Base-by-base conservation (phyloP, 257 asterid genomes). In the Solanum pennellii region DNA sequence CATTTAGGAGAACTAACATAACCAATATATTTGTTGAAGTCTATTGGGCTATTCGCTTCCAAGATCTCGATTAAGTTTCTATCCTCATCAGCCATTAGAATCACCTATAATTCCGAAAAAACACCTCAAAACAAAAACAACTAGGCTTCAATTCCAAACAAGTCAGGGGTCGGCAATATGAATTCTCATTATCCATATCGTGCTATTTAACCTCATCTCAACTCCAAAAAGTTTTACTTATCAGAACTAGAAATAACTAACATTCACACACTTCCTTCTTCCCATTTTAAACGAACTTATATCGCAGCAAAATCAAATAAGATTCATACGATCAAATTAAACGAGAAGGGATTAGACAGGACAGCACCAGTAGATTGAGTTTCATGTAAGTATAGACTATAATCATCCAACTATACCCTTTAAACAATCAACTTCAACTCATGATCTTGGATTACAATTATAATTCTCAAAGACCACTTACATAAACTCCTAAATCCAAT, bases 1-100 rank as follows among this genome's bases (percentile, higher is more conserved):
- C 99, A 97, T 6, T 92, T 91, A 14, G 98, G 96, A 15, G 96
- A 91, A 86, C 92, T 96, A 71, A 97, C 99, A 31, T 93, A 95
- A 37, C 52, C 89, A 69, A 95, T 89, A 90, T 93, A 96, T 86
- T 92, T 95, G 94, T 27, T 89, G 37, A 91, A 93, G 92, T 96
- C 94, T 14, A 96, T 88, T 27, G 97, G 89, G 75, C 85, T 87
- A 83, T 93, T 90, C 72, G 93, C 98, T 85, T 93, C 98, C 79
- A 95, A 87, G 86, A 97, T 94, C 91, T 96, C 99, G 29, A 97
- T 89, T 23, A 97, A 90, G 66, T 95, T 90, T 89, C 86, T 92
- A 88, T 93, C 99, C 88, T 94, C 98, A 37, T 86, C 91, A 14
- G 92, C 93, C 98, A 92, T 95, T 49, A 18, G 31, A 49, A 49